These are phyloP conservation scores for Carex scoparia DNA, from an alignment of 176 grass and related monocot genomes.

Conservation along the genomic window DNA sequence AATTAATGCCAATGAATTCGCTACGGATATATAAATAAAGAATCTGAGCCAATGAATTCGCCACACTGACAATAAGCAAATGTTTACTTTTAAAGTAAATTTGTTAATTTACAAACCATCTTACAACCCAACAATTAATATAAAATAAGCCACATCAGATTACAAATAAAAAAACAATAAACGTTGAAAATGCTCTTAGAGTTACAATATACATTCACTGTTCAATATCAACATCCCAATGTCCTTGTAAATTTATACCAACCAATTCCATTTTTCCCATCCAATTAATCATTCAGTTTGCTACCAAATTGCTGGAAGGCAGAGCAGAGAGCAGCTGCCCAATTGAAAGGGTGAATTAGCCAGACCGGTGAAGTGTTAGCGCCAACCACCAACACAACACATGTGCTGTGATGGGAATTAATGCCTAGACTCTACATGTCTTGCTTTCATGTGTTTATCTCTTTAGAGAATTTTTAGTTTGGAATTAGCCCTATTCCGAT, in stretches of 20 bases:
- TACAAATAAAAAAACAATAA: too few species aligned
- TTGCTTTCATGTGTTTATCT: neutral
- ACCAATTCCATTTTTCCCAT: neutral
- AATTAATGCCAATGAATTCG: too few species aligned
- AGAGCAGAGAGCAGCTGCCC: neutral
- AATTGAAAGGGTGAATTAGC: neutral
- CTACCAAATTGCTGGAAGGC: neutral
- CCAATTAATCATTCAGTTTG: neutral
- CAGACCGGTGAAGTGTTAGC: neutral
- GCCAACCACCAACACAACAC: constrained; percentile 6
- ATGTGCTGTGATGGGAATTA: neutral
- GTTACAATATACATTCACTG: too few species aligned
- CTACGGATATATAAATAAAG: too few species aligned
- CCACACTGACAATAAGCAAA: too few species aligned
- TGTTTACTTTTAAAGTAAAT: too few species aligned
- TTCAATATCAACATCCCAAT: neutral
- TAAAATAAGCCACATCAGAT: too few species aligned
- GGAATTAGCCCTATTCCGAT: neutral
- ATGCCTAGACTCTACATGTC: neutral
- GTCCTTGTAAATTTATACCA: neutral
- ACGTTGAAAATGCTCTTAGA: too few species aligned
- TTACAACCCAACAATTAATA: too few species aligned
- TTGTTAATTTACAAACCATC: too few species aligned
- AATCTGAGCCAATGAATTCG: too few species aligned
- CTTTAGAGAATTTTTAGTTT: neutral